These are phyloP conservation scores for Penicillium sclerotiorum DNA, from an alignment of 2,329 filamentous ascomycete species.

Conservation along the genomic window DNA sequence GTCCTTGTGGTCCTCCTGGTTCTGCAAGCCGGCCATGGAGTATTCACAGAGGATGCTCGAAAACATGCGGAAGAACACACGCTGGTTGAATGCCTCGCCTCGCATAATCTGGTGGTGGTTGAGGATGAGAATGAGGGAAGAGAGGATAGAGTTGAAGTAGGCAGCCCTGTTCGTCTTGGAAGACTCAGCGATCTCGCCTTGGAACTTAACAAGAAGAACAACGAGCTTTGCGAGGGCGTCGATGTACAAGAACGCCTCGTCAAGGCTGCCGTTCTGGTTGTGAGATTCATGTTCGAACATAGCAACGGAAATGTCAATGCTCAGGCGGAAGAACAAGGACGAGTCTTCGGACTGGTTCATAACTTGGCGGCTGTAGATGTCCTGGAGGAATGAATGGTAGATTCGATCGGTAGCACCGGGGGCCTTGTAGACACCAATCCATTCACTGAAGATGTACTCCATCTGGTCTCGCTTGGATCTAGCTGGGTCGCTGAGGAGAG, in stretches of 20 bases:
- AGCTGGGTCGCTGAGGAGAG: slow-evolving; percentile 59
- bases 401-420: slow-evolving; percentile 74
- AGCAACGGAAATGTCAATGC: slow-evolving; percentile 76
- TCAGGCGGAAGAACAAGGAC: slow-evolving; percentile 75
- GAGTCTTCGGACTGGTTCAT: slow-evolving; percentile 76
- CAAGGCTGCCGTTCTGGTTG: slow-evolving; percentile 61
- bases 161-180: slow-evolving; percentile 65
- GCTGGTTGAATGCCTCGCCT: slow-evolving; percentile 80
- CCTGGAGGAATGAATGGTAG: slow-evolving; percentile 75
- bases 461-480: slow-evolving; percentile 75
- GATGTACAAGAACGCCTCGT: slow-evolving; percentile 64
- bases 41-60: slow-evolving; percentile 81
- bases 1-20: slow-evolving; percentile 64
- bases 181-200: slow-evolving; percentile 62
- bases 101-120: slow-evolving; percentile 82
- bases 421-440: slow-evolving; percentile 80
- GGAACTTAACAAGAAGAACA: slow-evolving; percentile 72
- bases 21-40: slow-evolving; percentile 59
- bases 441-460: slow-evolving; percentile 95
- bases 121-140: slow-evolving; percentile 76
- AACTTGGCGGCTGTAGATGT: slow-evolving; percentile 74
- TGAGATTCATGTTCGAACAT: slow-evolving; percentile 74
- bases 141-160: slow-evolving; percentile 76
- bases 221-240: slow-evolving; percentile 85
- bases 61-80: slow-evolving; percentile 88